Percentiles rank a stretch among this genome's conserved stretches.
Conservation (phyloP, 805 yeast genomes). For the Yarrowia divulgata region DNA sequence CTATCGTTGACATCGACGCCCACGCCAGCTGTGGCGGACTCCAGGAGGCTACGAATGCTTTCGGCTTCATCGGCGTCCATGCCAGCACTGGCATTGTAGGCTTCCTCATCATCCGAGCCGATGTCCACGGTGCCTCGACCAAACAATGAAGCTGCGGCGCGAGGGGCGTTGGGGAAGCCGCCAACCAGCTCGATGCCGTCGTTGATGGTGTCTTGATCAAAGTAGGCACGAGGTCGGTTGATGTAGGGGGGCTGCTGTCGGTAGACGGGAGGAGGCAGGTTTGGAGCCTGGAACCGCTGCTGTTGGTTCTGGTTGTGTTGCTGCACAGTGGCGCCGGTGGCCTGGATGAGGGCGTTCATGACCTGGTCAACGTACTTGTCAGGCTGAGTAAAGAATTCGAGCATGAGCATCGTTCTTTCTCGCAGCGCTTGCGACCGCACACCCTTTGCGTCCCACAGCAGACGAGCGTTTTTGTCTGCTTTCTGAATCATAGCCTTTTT, state of each 20-base stretch:
- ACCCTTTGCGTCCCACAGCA: conserved; percentile 11
- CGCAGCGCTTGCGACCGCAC: not conserved
- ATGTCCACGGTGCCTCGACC: not conserved
- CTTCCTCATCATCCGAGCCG: conserved; percentile 12
- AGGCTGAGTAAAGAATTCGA: conserved; percentile 6
- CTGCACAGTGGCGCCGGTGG: not conserved
- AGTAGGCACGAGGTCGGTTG: not conserved
- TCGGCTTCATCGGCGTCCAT: conserved; percentile 32
- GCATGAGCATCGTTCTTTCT: not conserved
- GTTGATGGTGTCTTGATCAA: not conserved
- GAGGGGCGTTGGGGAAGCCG: conserved; percentile 11
- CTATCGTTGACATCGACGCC: conserved; percentile 4
- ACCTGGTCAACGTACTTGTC: not conserved
- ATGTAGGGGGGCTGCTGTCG: not conserved
- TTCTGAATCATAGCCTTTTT: not conserved
- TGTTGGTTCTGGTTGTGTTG: conserved; percentile 13
- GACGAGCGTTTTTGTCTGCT: conserved; percentile 16
- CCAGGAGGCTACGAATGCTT: conserved; percentile 22
- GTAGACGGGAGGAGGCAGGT: too few species aligned
- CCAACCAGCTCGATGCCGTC: conserved; percentile 11
- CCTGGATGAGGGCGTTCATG: not conserved
- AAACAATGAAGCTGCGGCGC: not conserved
- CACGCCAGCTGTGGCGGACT: conserved; percentile 28
- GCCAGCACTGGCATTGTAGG: conserved; percentile 15
- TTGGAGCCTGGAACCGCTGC: not conserved